Base-by-base conservation (phyloP, 371 early-diverging fungal species). In the Mortierella sp. region DNA sequence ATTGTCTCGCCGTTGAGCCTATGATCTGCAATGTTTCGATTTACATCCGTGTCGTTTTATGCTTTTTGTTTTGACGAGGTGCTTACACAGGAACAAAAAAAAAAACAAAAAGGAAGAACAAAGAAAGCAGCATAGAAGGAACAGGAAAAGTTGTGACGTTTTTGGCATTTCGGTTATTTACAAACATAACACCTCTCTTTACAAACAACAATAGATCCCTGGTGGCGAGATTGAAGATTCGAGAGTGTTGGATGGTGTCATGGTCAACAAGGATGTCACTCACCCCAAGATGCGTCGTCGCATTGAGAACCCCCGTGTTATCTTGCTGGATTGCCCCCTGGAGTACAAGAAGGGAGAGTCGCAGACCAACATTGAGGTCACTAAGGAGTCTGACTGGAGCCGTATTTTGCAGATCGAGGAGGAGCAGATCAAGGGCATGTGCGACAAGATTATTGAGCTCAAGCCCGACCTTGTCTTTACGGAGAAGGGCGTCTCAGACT, bases 271-370 rank as follows among this genome's bases (percentile, higher is more conserved):
- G 95, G 99, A 99, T 89, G 97, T 99, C 32, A 98, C 99, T 49
- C 99, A 99, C 90, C 97, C 99, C 81, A 98, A 98, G 92, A 99
- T 99, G 99, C 96, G 99, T 82, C 96, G 99, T 77, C 92, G 92
- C 76, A 99, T 99, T 78, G 97, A 98, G 89, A 99, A 99, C 90
- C 99, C 99, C 29, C 96, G 99, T 78, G 94, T 99, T 83, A 91
- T 99, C 21, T 92, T 99, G 77, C 91, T 99, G 77, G 99, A 99
- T 92, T 99, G 99, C 88, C 99, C 99, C 44, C 94, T 99, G 71
- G 99, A 99, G 91, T 99, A 99, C 95, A 99, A 99, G 92, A 99
- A 99, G 95, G 99, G 99, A 76, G 99, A 99, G 91, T 98, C 98
- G 70, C 99, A 99, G 90, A 99, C 99, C 71, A 97, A 97, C 89